Evolutionary conservation across 139 green algal genomes (phyloP).

Genomic region (Volvox africanus): DNA sequence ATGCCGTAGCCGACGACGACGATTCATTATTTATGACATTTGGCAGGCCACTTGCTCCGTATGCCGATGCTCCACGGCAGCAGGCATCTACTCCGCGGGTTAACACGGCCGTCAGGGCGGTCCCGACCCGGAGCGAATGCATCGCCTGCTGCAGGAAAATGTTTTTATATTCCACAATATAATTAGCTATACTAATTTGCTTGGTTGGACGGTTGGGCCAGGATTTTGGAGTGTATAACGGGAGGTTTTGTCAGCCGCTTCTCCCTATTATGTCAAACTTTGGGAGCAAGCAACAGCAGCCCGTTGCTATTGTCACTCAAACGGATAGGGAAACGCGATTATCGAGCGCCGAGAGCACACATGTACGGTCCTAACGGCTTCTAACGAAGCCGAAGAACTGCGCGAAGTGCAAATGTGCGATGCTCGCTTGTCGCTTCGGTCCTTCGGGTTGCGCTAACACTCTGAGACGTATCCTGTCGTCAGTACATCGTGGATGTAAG

Average conservation of each 20-base stretch:
- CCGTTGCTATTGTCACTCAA: neutral
- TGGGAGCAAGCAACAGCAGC: neutral
- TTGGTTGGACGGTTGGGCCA: neutral
- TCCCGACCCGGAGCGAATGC: neutral
- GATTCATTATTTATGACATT: neutral
- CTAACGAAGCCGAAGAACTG: no score
- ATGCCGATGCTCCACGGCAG: neutral
- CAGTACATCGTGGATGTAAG: no score
- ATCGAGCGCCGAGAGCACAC: no score
- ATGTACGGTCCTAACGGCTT: no score
- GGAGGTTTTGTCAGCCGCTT: neutral
- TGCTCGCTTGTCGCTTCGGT: no score
- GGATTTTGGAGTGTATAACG: neutral
- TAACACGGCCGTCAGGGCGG: neutral
- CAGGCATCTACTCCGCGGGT: constrained; percentile 2
- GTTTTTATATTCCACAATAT: neutral
- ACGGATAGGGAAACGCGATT: neutral
- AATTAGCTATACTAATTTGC: neutral
- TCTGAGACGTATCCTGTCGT: no score
- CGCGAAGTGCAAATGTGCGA: no score
- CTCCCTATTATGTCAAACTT: neutral
- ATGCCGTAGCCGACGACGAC: neutral
- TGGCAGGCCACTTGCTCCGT: neutral
- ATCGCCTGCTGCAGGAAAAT: neutral
- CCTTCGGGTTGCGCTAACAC: no score